Evolutionary conservation across 495 filamentous ascomycete genomes (phyloP), one percentile per base, ranked within the genome.

Genomic region (Mycothermus thermophilus): DNA sequence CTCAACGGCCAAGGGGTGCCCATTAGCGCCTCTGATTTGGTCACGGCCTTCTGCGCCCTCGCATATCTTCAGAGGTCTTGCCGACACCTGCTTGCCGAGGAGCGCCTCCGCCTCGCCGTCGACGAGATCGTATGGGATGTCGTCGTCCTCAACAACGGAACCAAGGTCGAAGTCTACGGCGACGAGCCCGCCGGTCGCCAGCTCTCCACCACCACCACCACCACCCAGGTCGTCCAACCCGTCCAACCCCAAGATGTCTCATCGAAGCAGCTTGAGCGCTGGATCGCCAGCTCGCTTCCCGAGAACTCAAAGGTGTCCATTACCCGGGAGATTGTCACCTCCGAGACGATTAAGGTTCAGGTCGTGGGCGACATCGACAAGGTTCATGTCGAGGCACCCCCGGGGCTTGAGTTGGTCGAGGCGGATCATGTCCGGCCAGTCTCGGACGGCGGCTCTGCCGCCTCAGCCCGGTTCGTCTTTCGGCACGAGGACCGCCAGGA

Each of bases 111-210:
- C 1, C 61, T 64, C 20, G 55, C 62, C 28, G 65, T 65, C 9
- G 68, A 79, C 31, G 79, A 83, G 45, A 56, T 71, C 17, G 63
- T 85, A 8, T 87, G 81, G 81, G 81, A 87, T 59, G 74, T 83
- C n/a, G 75, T 85, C 28, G 72, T 85, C 20, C 49, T 80, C 13
- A 70, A 79, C 41, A 69, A 77, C 41, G 77, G 75, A 1, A 52
- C 62, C 26, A 58, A 73, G 24, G 72, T 71, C 16, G 78, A 80
- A 49, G 62, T 80, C 11, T 58, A 71, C 24, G 63, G 52, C 40
- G 46, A 68, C n/a, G 44, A 40, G 51, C 5, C 24, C 45, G 45
- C n/a, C n/a, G n/a, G n/a, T n/a, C n/a, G n/a, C n/a, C n/a, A n/a
- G n/a, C n/a, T n/a, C n/a, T n/a, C n/a, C n/a, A n/a, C n/a, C 48